These are phyloP conservation scores for Diaporthe longicolla DNA, from an alignment of 2,329 filamentous ascomycete species.

Conservation along the genomic window DNA sequence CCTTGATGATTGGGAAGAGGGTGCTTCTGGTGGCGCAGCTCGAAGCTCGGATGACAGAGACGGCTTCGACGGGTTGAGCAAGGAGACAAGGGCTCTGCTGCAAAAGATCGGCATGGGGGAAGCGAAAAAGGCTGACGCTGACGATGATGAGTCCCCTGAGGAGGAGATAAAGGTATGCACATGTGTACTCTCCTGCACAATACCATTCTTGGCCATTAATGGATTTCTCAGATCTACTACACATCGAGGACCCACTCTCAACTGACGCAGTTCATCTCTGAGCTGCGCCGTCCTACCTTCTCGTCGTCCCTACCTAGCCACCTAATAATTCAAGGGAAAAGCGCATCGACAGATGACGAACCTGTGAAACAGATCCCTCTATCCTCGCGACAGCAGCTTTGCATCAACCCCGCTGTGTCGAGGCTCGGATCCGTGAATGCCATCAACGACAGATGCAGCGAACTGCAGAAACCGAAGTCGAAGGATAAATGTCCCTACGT, in stretches of 20 bases:
- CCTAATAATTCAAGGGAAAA: conserved; percentile 43
- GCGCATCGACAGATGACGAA: conserved; percentile 57
- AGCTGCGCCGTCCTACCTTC: conserved; percentile 83
- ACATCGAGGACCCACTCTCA: conserved; percentile 95
- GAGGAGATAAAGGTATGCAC: conserved; percentile 76
- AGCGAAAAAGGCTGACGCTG: conserved; percentile 47
- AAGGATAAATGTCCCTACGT: conserved; percentile 81
- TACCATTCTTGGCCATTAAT: conserved; percentile 1
- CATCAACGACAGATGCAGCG: conserved; percentile 94
- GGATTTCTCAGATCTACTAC: conserved; percentile 77
- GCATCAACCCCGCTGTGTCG: conserved; percentile 88
- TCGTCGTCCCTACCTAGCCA: conserved; percentile 76
- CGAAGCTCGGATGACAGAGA: conserved; percentile 52
- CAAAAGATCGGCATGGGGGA: conserved; percentile 71
- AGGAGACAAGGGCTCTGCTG: conserved; percentile 82
- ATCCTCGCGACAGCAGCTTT: conserved; percentile 88
- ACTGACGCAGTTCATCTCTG: conserved; percentile 87
- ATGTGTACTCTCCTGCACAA: conserved; percentile 36
- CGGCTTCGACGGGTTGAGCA: conserved; percentile 72
- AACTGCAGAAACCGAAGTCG: conserved; percentile 83
- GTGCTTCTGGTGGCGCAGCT: conserved; percentile 48
- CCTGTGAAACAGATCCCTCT: conserved; percentile 84
- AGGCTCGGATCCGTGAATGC: conserved; percentile 79
- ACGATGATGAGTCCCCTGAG: conserved; percentile 61
- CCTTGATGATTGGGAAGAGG: conserved; percentile 77